phyloP scores from a whole-genome alignment of 352 stramenopile genomes.

The Globisporangium middletonii region DNA sequence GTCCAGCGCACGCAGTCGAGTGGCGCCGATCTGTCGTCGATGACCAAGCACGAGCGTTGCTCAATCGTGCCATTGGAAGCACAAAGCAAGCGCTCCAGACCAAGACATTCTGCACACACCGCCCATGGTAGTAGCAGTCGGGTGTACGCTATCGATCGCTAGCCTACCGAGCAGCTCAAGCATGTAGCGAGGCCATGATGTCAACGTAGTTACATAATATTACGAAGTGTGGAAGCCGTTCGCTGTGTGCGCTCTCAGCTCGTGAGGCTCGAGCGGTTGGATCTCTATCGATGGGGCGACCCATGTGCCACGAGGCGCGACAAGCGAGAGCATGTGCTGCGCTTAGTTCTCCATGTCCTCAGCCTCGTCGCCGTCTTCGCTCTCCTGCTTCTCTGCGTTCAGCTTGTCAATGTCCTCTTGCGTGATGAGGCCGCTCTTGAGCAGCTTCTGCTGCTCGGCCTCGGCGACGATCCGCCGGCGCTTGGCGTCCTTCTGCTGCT shows the following conservation, averaged over 20 bases:
- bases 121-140: too few relatives aligned
- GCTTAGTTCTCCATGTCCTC: conserved; percentile 51
- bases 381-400: conserved; percentile 42
- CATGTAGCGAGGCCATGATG: not conserved
- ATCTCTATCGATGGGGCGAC: not conserved
- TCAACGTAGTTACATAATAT: conserved; percentile 1
- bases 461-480: conserved; percentile 66
- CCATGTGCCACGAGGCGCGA: not conserved
- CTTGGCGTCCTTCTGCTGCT: conserved; percentile 80
- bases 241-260: not conserved
- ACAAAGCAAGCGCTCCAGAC: too few relatives aligned
- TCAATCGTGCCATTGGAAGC: too few relatives aligned
- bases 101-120: too few relatives aligned
- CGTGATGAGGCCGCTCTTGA: conserved; percentile 74
- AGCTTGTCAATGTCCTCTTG: conserved; percentile 83
- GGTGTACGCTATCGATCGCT: too few relatives aligned
- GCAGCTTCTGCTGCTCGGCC: conserved; percentile 66
- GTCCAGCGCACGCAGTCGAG: too few relatives aligned
- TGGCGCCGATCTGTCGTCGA: too few relatives aligned
- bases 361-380: conserved; percentile 20
- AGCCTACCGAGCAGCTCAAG: too few relatives aligned
- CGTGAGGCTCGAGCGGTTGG: too few relatives aligned
- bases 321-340: not conserved
- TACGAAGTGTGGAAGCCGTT: not conserved
- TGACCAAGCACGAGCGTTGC: too few relatives aligned